Conservation (phyloP, 2,329 filamentous ascomycete genomes). For the Aspergillus pseudoviridinutans region DNA sequence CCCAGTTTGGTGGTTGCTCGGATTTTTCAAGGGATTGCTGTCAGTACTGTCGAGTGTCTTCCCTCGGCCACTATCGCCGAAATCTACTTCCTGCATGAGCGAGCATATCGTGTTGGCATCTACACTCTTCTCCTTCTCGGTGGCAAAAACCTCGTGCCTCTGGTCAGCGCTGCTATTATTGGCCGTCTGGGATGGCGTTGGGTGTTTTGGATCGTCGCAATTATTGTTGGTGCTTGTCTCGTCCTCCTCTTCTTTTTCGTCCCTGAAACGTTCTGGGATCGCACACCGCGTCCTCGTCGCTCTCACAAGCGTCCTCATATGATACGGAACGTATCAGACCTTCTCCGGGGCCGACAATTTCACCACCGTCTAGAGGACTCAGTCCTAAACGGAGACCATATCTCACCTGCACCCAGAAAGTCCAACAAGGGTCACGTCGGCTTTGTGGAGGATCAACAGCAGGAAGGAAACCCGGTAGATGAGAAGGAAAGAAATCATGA, state of each 20-base stretch:
- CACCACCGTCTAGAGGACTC: slow-evolving; percentile 18
- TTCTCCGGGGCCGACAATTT: slow-evolving; percentile 33
- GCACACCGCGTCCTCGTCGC: slow-evolving; percentile 59
- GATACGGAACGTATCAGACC: slow-evolving; percentile 35
- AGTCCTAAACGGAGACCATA: slow-evolving; percentile 7
- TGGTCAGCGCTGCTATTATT: slow-evolving; percentile 83
- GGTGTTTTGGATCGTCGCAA: slow-evolving; percentile 86
- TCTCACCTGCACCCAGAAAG: slow-evolving; percentile 17
- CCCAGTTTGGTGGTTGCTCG: slow-evolving; percentile 73
- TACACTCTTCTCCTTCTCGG: slow-evolving; percentile 86
- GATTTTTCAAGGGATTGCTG: slow-evolving; percentile 80
- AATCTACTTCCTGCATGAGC: slow-evolving; percentile 92
- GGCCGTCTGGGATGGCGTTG: slow-evolving; percentile 76
- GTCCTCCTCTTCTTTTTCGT: slow-evolving; percentile 81
- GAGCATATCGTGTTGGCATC: slow-evolving; percentile 87
- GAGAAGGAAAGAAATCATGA: slow-evolving; percentile 16
- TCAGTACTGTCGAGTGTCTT: slow-evolving; percentile 87
- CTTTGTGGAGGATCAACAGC: slow-evolving; percentile 41
- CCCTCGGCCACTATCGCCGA: slow-evolving; percentile 93
- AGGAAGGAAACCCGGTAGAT: slow-evolving; percentile 4
- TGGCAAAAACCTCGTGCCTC: slow-evolving; percentile 84
- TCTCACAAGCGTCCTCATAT: slow-evolving; percentile 33
- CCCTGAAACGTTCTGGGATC: slow-evolving; percentile 94
- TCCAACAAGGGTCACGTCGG: slow-evolving; percentile 52
- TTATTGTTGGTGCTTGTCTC: slow-evolving; percentile 69